Evolutionary conservation across 2,329 filamentous ascomycete species (phyloP), one percentile per base, ranked within the genome.

Genomic region (Penicillium sp.): DNA sequence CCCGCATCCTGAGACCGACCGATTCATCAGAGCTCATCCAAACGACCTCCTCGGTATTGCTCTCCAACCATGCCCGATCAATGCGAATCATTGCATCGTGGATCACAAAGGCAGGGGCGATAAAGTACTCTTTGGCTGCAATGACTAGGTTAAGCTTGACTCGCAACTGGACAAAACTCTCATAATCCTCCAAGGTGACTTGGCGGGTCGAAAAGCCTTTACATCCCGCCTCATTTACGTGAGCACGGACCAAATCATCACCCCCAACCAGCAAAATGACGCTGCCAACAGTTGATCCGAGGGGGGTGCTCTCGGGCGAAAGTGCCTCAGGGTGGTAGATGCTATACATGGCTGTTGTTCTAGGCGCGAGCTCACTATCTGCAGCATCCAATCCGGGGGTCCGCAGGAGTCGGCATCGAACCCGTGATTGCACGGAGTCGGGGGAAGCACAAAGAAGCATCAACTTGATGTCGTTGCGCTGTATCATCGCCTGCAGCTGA

Each of bases 151-250:
- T 27, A 2, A 51, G 10, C 21, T 37, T 51, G n/a, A 51, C 26
- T 18, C 41, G 33, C n/a, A 51, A 33, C 26, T 51, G 49, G 12
- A 42, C 27, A 36, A 51, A 51, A 3, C 44, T 43, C 13, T 51
- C 49, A 10, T 36, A 32, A 12, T 39, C 27, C n/a, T 51, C 49
- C 12, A 51, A n/a, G 7, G 15, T 18, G 9, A 46, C 48, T 10
- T 40, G 24, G 9, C 39, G 39, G 4, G 39, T 42, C 5, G 39
- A 15, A 18, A 42, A 42, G 23, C 39, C 39, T 42, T 42, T 42
- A n/a, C 23, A 27, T 37, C 27, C 47, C 15, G 27, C n/a, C 12
- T 42, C 37, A 7, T 34, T 32, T 10, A 49, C 29, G 4, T 20
- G n/a, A 21, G 13, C 39, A 17, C 39, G 17, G 10, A 42, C 24